Percentiles rank a stretch among this genome's conserved stretches.
Evolutionary conservation across 2,329 filamentous ascomycete genomes (phyloP).

Genomic region (Trichophyton simii): DNA sequence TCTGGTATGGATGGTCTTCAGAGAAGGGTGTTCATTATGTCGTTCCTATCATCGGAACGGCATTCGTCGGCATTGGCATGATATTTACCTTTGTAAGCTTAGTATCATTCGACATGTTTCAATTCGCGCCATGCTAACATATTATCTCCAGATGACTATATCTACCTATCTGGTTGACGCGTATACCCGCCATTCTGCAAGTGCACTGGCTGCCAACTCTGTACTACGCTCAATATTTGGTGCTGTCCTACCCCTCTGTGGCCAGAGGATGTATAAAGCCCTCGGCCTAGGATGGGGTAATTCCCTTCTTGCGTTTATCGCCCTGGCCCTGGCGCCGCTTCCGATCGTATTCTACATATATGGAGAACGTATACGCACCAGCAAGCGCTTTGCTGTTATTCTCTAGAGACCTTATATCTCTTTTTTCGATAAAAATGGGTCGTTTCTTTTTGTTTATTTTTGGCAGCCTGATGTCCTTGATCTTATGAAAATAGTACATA

Average conservation of each 20-base stretch:
- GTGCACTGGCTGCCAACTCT: slow-evolving; percentile 42
- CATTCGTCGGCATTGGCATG: slow-evolving; percentile 41
- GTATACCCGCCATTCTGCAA: slow-evolving; percentile 34
- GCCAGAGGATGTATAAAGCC: slow-evolving; percentile 37
- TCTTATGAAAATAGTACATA: not conserved
- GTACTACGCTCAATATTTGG: slow-evolving; percentile 45
- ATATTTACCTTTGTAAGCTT: slow-evolving; percentile 24
- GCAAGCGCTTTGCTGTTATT: slow-evolving; percentile 10
- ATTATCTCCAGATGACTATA: slow-evolving; percentile 43
- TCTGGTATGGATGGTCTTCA: slow-evolving; percentile 49
- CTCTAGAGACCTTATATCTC: not conserved
- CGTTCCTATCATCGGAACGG: slow-evolving; percentile 47
- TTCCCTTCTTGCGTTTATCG: slow-evolving; percentile 44
- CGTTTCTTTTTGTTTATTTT: not conserved
- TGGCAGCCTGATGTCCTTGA: not conserved
- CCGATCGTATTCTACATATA: slow-evolving; percentile 26
- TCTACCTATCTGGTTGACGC: slow-evolving; percentile 53
- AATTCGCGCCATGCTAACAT: not conserved
- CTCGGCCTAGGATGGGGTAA: slow-evolving; percentile 42
- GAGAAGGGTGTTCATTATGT: slow-evolving; percentile 45
- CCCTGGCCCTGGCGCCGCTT: slow-evolving; percentile 37
- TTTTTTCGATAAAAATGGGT: not conserved
- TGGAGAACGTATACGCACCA: slow-evolving; percentile 26
- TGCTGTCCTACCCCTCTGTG: slow-evolving; percentile 50
- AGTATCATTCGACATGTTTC: not conserved